phyloP scores from a whole-genome alignment of 345 rosid species.

The Heritiera fomes region DNA sequence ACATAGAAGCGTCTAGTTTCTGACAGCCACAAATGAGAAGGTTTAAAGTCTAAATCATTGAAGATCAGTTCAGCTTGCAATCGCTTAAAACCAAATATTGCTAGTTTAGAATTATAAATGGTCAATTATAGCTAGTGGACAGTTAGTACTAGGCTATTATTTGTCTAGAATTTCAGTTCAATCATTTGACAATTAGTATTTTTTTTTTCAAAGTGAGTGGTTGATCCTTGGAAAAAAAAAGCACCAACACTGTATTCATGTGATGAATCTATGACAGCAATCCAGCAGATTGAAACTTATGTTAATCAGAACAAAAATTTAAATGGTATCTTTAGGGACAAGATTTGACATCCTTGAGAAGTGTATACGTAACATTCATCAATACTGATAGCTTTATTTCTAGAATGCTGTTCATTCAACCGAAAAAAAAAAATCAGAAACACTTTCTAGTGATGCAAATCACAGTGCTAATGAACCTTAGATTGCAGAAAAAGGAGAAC shows the following conservation, averaged over 20 bases:
- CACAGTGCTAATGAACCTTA: background rate
- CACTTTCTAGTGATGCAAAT: background rate
- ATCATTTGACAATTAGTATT: background rate
- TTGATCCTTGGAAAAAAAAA: background rate
- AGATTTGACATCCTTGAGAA: background rate
- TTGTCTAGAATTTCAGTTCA: slow-evolving; percentile 1
- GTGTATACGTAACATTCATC: background rate
- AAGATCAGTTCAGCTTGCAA: background rate
- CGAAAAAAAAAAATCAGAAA: background rate
- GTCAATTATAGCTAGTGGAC: background rate
- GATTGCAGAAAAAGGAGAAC: background rate
- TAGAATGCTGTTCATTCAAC: background rate
- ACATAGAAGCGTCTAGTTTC: background rate
- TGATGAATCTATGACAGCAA: background rate
- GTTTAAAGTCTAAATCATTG: background rate
- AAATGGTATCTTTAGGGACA: slow-evolving; percentile 1
- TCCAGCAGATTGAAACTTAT: background rate
- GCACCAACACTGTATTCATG: background rate
- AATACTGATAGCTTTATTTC: background rate
- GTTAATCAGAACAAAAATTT: background rate
- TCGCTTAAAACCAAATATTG: background rate
- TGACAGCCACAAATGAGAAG: background rate
- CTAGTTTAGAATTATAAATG: background rate
- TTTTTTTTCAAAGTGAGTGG: background rate
- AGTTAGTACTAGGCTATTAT: background rate